A percentile compares a stretch with the other conserved stretches of the same genome.
Conservation (phyloP, 75 land plant species). For the Pinus tabuliformis region DNA sequence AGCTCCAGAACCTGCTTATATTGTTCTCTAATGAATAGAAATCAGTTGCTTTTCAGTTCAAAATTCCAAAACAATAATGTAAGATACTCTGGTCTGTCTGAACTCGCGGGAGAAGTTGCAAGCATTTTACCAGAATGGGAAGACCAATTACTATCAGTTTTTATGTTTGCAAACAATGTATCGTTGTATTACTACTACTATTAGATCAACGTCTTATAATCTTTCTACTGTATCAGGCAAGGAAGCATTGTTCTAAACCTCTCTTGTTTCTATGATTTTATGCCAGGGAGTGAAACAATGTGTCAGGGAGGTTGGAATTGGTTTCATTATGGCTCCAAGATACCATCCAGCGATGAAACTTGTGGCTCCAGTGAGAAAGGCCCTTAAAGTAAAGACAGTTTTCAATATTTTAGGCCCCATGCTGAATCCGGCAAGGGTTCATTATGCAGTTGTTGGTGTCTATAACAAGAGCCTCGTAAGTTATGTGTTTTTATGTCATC, state of each 20-base stretch:
- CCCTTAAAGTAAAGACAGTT: conserved; percentile 88
- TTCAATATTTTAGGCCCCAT: conserved; percentile 95
- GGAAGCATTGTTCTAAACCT: neutral
- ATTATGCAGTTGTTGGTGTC: conserved; percentile 94
- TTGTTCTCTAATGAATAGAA: neutral
- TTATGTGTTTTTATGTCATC: conserved; percentile 8
- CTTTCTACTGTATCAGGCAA: neutral
- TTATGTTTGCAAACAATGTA: neutral
- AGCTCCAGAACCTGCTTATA: neutral
- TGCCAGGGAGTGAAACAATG: conserved; percentile 63
- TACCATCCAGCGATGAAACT: conserved; percentile 95
- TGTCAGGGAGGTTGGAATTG: conserved; percentile 83
- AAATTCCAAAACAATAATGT: neutral
- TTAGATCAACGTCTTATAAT: neutral
- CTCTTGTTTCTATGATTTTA: neutral
- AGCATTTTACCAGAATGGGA: neutral
- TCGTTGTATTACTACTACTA: neutral
- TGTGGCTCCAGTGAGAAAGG: conserved; percentile 87
- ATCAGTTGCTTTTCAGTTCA: neutral
- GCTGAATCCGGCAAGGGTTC: conserved; percentile 92
- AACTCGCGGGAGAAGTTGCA: neutral
- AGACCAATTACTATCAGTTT: neutral
- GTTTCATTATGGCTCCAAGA: conserved; percentile 88
- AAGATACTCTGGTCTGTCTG: neutral
- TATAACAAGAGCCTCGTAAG: conserved; percentile 75